Evolutionary conservation across 202 grass and related monocot species (phyloP), one percentile per base, ranked within the genome.

Genomic region (Panicum virgatum): DNA sequence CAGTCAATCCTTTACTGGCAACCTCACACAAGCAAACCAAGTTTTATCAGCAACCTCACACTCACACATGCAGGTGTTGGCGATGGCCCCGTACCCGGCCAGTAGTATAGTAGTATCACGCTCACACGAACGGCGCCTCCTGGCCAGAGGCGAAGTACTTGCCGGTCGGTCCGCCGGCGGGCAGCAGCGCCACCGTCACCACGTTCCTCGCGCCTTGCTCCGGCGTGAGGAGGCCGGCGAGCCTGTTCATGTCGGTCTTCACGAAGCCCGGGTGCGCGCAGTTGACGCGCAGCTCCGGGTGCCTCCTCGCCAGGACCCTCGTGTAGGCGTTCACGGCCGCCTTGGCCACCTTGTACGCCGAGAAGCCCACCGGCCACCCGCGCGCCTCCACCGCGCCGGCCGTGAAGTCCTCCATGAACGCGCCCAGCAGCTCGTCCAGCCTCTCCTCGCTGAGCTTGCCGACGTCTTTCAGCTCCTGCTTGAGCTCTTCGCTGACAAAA

Each of bases 341-440:
- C n/a, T n/a, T n/a, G n/a, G n/a, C n/a, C n/a, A n/a, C n/a, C n/a
- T n/a, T n/a, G n/a, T 86, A 86, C 16, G 73, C 66, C 1, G 79
- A 46, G 56, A 44, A 5, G 14, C 2, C n/a, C 1, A 56, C 30
- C 62, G 79, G 88, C 73, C 77, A 85, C 43, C 63, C 76, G 58
- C 67, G 60, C 13, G 57, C 32, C 36, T 57, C 22, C 12, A 52
- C 9, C 38, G 40, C 46, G 5, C 72, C 48, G 47, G 19, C 57
- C 70, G 83, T 78, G 18, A 80, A 86, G 73, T 90, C 88, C 20
- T 83, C 36, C 12, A 90, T 66, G 42, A 43, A 43, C 42, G 42
- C 8, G 42, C 6, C 10, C 9, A 43, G 54, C 15, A 90, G 11
- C 37, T 75, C 46, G 47, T 79, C 73, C 66, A 80, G 65, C 44